Evolutionary conservation across 192 early-diverging fungal genomes (phyloP).

Genomic region (Linderina pennispora): DNA sequence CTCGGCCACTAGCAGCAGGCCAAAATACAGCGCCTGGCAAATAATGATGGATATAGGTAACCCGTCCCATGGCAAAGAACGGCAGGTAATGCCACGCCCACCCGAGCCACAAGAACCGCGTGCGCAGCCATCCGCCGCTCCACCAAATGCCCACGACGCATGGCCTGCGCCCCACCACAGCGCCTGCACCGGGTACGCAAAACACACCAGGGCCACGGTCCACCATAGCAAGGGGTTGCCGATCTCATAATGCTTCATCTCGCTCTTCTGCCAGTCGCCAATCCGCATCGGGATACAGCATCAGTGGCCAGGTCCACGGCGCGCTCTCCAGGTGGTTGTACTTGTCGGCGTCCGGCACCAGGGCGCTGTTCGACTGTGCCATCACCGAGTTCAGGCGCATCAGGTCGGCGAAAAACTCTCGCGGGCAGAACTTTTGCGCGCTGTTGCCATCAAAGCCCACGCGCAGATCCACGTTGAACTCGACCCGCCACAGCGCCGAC

Average conservation of each 20-base stretch:
- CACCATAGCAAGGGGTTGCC: slow-evolving; percentile 80
- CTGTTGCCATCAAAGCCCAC: slow-evolving; percentile 63
- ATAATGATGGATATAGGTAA: slow-evolving; percentile 86
- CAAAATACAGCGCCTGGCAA: slow-evolving; percentile 76
- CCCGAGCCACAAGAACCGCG: slow-evolving; percentile 63
- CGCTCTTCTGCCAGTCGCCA: slow-evolving; percentile 67
- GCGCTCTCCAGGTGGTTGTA: slow-evolving; percentile 34
- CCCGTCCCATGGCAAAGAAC: slow-evolving; percentile 80
- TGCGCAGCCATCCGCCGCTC: slow-evolving; percentile 14
- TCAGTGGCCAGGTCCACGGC: slow-evolving; percentile 78
- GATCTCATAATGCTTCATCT: slow-evolving; percentile 73
- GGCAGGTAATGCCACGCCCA: slow-evolving; percentile 78
- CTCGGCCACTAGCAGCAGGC: slow-evolving; percentile 55
- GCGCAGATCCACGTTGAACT: slow-evolving; percentile 70
- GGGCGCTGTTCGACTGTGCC: slow-evolving; percentile 2
- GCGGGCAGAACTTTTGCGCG: slow-evolving; percentile 47
- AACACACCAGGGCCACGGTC: slow-evolving; percentile 32
- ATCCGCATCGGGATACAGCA: slow-evolving; percentile 66
- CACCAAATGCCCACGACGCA: not conserved
- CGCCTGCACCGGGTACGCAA: not conserved
- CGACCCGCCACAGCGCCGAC: slow-evolving; percentile 21
- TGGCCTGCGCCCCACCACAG: slow-evolving; percentile 10
- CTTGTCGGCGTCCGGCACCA: slow-evolving; percentile 17
- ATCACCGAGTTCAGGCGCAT: not conserved
- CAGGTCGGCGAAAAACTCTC: not conserved